Percentiles rank a stretch among this genome's conserved stretches.
phyloP scores from a whole-genome alignment of 257 asterid species.

The Thymus quinquecostatus region DNA sequence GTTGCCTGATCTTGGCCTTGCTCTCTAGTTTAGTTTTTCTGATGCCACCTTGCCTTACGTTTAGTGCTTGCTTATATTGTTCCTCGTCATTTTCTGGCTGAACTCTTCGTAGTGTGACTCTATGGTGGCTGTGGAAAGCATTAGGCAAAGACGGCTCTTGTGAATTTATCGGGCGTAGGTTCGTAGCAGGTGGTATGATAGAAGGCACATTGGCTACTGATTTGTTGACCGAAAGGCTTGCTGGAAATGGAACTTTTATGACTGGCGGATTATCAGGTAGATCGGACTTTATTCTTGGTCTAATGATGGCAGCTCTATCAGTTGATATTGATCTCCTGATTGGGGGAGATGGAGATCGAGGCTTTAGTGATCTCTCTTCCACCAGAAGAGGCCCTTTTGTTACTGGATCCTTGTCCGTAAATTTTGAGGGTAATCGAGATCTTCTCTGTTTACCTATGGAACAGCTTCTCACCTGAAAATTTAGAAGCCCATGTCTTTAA shows the following conservation, averaged over 20 bases:
- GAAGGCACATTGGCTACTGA: slow-evolving; percentile 45
- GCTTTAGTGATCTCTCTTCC: slow-evolving; percentile 53
- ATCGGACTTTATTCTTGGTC: slow-evolving; percentile 55
- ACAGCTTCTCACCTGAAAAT: slow-evolving; percentile 66
- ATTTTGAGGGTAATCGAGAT: slow-evolving; percentile 70
- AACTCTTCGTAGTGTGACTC: slow-evolving; percentile 50
- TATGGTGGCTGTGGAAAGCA: slow-evolving; percentile 54
- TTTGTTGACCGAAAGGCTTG: slow-evolving; percentile 61
- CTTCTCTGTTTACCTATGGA: slow-evolving; percentile 81
- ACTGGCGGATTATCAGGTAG: slow-evolving; percentile 57
- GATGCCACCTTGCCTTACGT: slow-evolving; percentile 69
- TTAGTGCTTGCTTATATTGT: slow-evolving; percentile 66
- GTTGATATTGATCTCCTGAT: slow-evolving; percentile 83
- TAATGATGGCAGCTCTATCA: slow-evolving; percentile 60
- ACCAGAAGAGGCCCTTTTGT: slow-evolving; percentile 54
- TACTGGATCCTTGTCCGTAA: slow-evolving; percentile 63
- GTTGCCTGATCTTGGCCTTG: slow-evolving; percentile 59
- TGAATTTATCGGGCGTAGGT: slow-evolving; percentile 37
- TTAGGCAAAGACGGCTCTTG: slow-evolving; percentile 59
- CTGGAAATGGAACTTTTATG: slow-evolving; percentile 65
- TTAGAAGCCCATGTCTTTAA: neutral
- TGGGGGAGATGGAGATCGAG: slow-evolving; percentile 85
- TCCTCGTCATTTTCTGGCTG: slow-evolving; percentile 67
- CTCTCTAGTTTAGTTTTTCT: slow-evolving; percentile 62
- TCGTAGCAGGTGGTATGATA: slow-evolving; percentile 41